Base-by-base conservation (phyloP, 192 early-diverging fungal genomes). In the Backusella australiensis region DNA sequence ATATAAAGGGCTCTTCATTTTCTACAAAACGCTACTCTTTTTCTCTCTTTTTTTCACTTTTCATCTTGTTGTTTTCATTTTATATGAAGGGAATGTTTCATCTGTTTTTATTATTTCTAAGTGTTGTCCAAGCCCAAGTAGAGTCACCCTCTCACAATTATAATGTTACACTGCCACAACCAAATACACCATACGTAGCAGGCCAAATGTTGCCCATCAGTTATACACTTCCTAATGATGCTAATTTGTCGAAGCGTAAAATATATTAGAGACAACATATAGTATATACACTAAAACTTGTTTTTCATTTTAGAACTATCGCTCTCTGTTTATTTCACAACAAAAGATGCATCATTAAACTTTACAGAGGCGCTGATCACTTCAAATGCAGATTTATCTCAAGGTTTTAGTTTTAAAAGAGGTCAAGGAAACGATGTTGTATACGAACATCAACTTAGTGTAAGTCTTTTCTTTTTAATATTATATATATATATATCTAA, bases 141-240 rank as follows among this genome's bases (percentile, higher is more conserved):
- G 49, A 44, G 29, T 68, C 79, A 6, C 36, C 79, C 23, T 53
- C 65, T 19, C 71, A 73, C 46, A 76, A 67, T 65, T 81, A 69
- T 39, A 81, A 81, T 49, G 75, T 81, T 12, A 81, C 79, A 12
- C 34, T 52, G 6, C 79, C 79, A 52, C 67, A 73, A 32, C 69
- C 72, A 34, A 77, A 81, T 49, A 65, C 74, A 35, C 72, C 75
- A 17, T 81, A 81, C 71, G 79, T 81, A 14, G 66, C 72, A 26
- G 75, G 79, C 32, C 79, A 81, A 52, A 71, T 73, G 15, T 41
- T 81, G 12, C 79, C 79, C 26, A 69, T 76, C 21, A 73, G 71
- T 23, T 81, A 76, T 46, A 77, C 75, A 41, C 34, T 77, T n/a
- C 46, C 52, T 15, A 69, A 77, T 44, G 70, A 75, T 67, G 41